Conservation (phyloP, 1,139 yeast species). For the Taphrina pruni region DNA sequence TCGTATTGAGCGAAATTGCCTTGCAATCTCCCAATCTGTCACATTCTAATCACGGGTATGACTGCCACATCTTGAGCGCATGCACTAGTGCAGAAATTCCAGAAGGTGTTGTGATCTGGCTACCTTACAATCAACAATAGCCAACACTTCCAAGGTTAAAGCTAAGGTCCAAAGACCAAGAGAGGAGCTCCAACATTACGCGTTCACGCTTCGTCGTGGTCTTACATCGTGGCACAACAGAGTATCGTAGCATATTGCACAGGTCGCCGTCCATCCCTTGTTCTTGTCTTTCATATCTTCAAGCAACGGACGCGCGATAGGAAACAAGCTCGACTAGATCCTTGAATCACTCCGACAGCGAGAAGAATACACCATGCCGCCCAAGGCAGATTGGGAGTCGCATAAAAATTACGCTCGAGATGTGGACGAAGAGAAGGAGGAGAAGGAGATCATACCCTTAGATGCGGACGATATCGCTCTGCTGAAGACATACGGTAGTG, state of each 20-base stretch:
- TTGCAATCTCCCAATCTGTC: no score
- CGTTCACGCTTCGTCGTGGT: not conserved
- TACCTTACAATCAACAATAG: not conserved
- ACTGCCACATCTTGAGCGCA: not conserved
- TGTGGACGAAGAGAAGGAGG: conserved; percentile 55
- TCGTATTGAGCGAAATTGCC: no score
- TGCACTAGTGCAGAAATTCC: no score
- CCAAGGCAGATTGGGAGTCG: conserved; percentile 96
- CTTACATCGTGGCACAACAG: conserved; percentile 8
- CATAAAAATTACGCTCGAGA: conserved; percentile 57
- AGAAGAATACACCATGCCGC: conserved; percentile 61
- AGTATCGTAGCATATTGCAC: no score
- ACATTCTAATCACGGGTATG: no score
- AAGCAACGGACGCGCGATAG: no score
- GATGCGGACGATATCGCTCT: conserved; percentile 97
- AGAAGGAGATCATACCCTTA: conserved; percentile 81
- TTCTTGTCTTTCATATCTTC: no score
- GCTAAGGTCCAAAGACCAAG: not conserved
- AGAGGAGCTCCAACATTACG: conserved; percentile 17
- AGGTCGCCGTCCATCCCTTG: no score
- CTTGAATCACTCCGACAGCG: not conserved
- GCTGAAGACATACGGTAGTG: conserved; percentile 93
- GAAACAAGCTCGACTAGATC: not conserved
- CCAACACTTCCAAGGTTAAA: not conserved
- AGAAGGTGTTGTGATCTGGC: not conserved